Base-by-base conservation (phyloP, 1,284 basidiomycete genomes). In the Microbotryomycetes sp. region DNA sequence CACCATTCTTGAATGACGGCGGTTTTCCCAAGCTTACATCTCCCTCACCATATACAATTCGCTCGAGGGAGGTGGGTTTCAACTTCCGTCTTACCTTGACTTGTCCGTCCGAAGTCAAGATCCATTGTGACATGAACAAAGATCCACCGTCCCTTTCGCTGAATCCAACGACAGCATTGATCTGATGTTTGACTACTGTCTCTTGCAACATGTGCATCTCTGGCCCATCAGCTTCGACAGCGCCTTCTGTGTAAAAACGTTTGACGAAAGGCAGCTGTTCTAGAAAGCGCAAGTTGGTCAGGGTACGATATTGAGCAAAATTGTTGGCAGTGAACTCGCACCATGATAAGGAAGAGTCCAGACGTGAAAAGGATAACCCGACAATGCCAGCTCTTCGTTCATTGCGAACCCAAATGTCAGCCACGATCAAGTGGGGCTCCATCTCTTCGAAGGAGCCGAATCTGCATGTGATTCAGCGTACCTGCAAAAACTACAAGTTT, bases 71-170 rank as follows among this genome's bases (percentile, higher is more conserved):
- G 7, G 57, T 58, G 16, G 57, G 57, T 45, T 31, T 52, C 19
- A 58, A 45, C 57, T 58, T 58, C 36, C 57, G 26, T 45, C 57
- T 5, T 19, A 58, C 50, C 7, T 46, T 25, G 2, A 46, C 50
- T 12, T 25, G n/a, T 4, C 57, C 57, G 29, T 47, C 29, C 15
- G 57, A 50, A 4, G 22, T 23, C 15, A 46, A 4, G 7, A 58
- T 14, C 36, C 42, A 52, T 16, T 58, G 57, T 29, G 57, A 58
- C 57, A 58, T 58, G 57, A 47, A 58, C 16, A 59, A 49, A 16
- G 46, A 54, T 3, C 58, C 58, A 30, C 50, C 58, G 30, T 59
- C 58, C 22, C 51, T 45, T 52, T 59, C 51, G 50, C 28, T 28
- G 58, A 59, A 59, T 3, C 51, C 58, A 31, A 59, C 45, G 23